phyloP scores from a whole-genome alignment of 306 rosid species.

The Begonia fuchsioides region DNA sequence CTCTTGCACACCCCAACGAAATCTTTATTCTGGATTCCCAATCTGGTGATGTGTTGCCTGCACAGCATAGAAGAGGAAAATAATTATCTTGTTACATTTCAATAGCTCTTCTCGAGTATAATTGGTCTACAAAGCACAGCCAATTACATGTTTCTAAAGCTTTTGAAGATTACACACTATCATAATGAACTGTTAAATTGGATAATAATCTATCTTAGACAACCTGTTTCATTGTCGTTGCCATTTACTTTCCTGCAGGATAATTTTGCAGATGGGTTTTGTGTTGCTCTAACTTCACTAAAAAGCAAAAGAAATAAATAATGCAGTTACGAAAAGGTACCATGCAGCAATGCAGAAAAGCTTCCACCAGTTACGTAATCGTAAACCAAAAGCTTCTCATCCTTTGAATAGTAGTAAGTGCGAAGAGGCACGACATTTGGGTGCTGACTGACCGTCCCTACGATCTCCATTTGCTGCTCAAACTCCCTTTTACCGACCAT shows the following conservation, averaged over 20 bases:
- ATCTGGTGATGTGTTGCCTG: constrained; percentile 48
- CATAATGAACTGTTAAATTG: too few species aligned
- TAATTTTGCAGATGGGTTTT: too few species aligned
- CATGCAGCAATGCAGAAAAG: constrained; percentile 18
- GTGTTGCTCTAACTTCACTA: neutral
- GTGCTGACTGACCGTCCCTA: constrained; percentile 23
- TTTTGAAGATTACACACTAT: too few species aligned
- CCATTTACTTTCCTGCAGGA: too few species aligned
- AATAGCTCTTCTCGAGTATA: too few species aligned
- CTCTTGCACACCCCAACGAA: constrained; percentile 65
- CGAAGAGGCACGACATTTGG: constrained; percentile 22
- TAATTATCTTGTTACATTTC: constrained; percentile 1
- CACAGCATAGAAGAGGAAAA: neutral
- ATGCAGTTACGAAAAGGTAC: constrained; percentile 6
- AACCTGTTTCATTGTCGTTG: too few species aligned
- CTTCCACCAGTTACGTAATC: constrained; percentile 17
- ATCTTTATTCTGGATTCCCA: constrained; percentile 68
- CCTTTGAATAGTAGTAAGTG: constrained; percentile 25
- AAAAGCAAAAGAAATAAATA: neutral
- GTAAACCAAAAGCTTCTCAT: constrained; percentile 26
- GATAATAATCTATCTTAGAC: too few species aligned
- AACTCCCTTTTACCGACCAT: constrained; percentile 23
- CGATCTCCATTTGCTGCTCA: constrained; percentile 27
- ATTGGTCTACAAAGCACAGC: too few species aligned
- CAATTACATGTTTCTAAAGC: too few species aligned